These are phyloP conservation scores for Gossypium anomalum DNA, from an alignment of 345 rosid species.

Conservation along the genomic window DNA sequence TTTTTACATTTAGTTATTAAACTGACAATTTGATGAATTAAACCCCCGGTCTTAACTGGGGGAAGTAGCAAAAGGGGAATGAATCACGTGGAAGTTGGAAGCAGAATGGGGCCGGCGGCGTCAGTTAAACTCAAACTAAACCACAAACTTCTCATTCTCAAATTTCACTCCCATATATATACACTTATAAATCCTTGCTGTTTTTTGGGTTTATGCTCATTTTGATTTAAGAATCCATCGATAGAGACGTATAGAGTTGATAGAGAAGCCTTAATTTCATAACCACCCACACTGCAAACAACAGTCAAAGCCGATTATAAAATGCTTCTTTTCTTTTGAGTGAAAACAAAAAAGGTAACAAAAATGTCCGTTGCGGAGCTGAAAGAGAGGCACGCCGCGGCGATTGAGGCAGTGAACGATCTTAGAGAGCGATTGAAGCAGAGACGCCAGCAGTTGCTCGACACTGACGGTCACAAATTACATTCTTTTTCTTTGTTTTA, in stretches of 20 bases:
- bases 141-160: neutral
- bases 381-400: conserved; percentile 75
- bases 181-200: neutral
- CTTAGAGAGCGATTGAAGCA: conserved; percentile 74
- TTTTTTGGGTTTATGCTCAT: conserved; percentile 5
- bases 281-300: neutral
- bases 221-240: conserved; percentile 10
- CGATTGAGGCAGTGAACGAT: conserved; percentile 55
- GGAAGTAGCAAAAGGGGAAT: too few relatives aligned
- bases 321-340: conserved; percentile 10
- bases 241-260: neutral
- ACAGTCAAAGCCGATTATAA: neutral
- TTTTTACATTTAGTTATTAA: too few relatives aligned
- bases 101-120: conserved; percentile 32
- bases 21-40: too few relatives aligned
- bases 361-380: conserved; percentile 83
- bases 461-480: conserved; percentile 57
- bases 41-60: too few relatives aligned
- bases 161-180: neutral
- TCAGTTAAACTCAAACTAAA: conserved; percentile 19
- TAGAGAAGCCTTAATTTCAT: conserved; percentile 9
- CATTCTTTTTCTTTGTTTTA: neutral
- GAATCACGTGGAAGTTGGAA: conserved; percentile 9
- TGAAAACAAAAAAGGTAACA: conserved; percentile 17
- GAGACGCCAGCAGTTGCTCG: conserved; percentile 74